Evolutionary conservation across 495 filamentous ascomycete genomes (phyloP).

Genomic region (Aspergillus diversus): DNA sequence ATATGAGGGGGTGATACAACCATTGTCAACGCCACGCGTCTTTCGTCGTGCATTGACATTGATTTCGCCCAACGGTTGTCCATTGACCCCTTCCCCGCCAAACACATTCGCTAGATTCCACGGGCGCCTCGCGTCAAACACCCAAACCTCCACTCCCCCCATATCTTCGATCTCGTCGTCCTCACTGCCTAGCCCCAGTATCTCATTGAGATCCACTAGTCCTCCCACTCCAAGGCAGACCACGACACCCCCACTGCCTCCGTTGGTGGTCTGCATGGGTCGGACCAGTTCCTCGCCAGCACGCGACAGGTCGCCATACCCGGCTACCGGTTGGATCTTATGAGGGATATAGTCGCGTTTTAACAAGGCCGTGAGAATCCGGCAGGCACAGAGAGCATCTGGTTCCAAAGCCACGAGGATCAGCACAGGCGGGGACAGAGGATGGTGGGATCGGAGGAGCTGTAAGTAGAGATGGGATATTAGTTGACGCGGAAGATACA

Average conservation of each 20-base stretch:
- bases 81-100: slow-evolving; percentile 65
- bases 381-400: slow-evolving; percentile 93
- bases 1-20: slow-evolving; percentile 71
- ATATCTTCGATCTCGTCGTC: slow-evolving; percentile 61
- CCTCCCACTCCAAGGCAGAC: slow-evolving; percentile 93
- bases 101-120: slow-evolving; percentile 97
- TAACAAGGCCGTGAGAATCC: slow-evolving; percentile 86
- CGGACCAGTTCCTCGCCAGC: slow-evolving; percentile 74
- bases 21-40: slow-evolving; percentile 57
- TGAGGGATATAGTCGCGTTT: slow-evolving; percentile 98
- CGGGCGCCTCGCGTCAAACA: slow-evolving; percentile 86
- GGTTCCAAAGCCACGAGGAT: slow-evolving; percentile 92
- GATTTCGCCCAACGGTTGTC: slow-evolving; percentile 47
- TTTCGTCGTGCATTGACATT: slow-evolving; percentile 56
- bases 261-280: slow-evolving; percentile 79
- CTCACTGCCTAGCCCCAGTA: slow-evolving; percentile 65
- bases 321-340: slow-evolving; percentile 92
- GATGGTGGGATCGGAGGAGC: slow-evolving; percentile 77
- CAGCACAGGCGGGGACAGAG: slow-evolving; percentile 85
- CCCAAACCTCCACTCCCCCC: slow-evolving; percentile 87
- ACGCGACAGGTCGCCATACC: slow-evolving; percentile 85
- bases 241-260: slow-evolving; percentile 82
- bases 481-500: slow-evolving; percentile 93
- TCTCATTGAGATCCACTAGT: slow-evolving; percentile 77
- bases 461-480: slow-evolving; percentile 89